Evolutionary conservation across 495 filamentous ascomycete species (phyloP).

Genomic region (Aspergillus hancockii): DNA sequence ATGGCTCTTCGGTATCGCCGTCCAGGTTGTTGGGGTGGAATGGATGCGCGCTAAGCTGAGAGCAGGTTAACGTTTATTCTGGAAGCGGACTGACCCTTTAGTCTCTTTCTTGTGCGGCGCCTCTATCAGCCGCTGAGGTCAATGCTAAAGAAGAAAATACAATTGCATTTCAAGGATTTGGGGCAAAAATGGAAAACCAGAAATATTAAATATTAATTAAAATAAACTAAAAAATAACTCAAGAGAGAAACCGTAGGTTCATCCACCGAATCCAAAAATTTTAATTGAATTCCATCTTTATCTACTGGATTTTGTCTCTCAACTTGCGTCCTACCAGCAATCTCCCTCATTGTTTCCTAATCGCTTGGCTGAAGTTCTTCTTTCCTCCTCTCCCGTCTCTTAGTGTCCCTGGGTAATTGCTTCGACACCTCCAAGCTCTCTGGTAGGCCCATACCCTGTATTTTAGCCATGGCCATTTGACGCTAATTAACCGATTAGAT

Average conservation of each 20-base stretch:
- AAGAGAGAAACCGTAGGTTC: background rate
- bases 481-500: background rate
- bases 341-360: too few species aligned
- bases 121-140: conserved; percentile 1
- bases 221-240: too few species aligned
- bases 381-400: conserved; percentile 3
- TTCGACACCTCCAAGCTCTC: background rate
- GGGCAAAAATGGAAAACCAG: background rate
- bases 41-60: background rate
- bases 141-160: background rate
- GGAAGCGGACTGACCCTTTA: background rate
- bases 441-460: background rate
- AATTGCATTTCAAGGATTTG: background rate
- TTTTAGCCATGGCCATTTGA: background rate
- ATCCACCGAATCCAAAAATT: background rate
- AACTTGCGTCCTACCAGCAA: too few species aligned
- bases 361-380: conserved; percentile 2
- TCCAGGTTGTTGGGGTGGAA: background rate
- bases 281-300: background rate
- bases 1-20: background rate
- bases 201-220: background rate
- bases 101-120: background rate
- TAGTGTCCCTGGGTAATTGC: background rate
- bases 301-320: background rate
- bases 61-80: background rate